Conservation (phyloP, 192 early-diverging fungal genomes). For the Mortierella claussenii region DNA sequence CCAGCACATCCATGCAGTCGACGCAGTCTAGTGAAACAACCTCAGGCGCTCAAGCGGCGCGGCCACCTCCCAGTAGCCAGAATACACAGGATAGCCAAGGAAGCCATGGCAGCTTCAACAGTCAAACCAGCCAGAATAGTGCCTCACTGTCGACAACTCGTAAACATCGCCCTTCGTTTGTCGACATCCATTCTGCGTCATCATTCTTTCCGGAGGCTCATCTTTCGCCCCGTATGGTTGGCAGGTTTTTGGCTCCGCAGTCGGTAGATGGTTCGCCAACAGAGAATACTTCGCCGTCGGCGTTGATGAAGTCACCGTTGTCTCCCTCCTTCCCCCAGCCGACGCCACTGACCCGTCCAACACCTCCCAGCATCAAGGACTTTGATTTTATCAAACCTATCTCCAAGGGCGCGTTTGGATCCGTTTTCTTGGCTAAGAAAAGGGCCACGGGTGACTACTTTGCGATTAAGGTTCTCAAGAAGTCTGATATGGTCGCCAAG, state of each 20-base stretch:
- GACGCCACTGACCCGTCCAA: conserved; percentile 59
- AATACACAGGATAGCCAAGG: conserved; percentile 10
- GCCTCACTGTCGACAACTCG: conserved; percentile 5
- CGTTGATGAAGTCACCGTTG: conserved; percentile 44
- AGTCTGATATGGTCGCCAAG: conserved; percentile 91
- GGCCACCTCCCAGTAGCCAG: conserved; percentile 6
- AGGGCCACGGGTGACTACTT: conserved; percentile 85
- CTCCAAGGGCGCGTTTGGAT: conserved; percentile 90
- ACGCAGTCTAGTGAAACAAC: not conserved
- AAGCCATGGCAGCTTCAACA: conserved; percentile 5
- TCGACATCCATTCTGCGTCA: conserved; percentile 44
- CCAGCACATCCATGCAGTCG: not conserved
- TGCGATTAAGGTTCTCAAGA: conserved; percentile 89
- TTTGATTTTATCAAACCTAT: conserved; percentile 93
- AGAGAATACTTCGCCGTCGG: conserved; percentile 25
- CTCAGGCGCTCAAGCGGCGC: too few relatives aligned
- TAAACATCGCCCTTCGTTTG: conserved; percentile 46
- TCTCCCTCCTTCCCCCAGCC: conserved; percentile 54
- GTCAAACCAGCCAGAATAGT: not conserved
- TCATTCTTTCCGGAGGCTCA: conserved; percentile 36
- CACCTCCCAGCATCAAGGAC: conserved; percentile 83
- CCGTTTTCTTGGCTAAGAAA: conserved; percentile 88
- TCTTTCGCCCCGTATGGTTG: conserved; percentile 25
- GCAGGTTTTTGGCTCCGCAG: conserved; percentile 34
- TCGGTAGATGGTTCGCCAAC: conserved; percentile 51